A percentile compares a stretch with the other conserved stretches of the same genome.
These are phyloP conservation scores for Sechiopsis laciniata DNA, from an alignment of 306 rosid genomes.

Conservation along the genomic window DNA sequence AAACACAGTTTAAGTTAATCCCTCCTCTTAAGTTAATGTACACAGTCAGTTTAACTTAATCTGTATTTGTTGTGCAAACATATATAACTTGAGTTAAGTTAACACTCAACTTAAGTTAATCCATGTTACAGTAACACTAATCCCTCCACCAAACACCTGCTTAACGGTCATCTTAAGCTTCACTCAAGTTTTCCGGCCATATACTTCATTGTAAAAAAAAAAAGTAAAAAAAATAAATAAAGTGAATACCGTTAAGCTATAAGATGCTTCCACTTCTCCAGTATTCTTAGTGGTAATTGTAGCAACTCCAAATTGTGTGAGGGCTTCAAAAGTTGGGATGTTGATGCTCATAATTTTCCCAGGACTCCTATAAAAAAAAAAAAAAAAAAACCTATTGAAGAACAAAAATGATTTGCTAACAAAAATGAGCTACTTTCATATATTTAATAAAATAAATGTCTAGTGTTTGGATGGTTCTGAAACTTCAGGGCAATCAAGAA, in stretches of 20 bases:
- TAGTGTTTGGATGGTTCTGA: neutral
- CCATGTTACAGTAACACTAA: too few species aligned
- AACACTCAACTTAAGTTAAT: too few species aligned
- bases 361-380: conserved; percentile 60
- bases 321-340: conserved; percentile 78
- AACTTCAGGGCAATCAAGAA: neutral
- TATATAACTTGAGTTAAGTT: too few species aligned
- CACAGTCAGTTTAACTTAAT: too few species aligned
- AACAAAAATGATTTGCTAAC: neutral
- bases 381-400: neutral
- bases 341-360: conserved; percentile 77
- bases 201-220: neutral
- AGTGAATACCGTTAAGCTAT: conserved; percentile 78
- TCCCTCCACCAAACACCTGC: too few species aligned
- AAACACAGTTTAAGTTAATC: too few species aligned
- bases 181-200: neutral
- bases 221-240: too few species aligned
- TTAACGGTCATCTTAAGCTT: neutral
- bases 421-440: neutral
- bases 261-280: conserved; percentile 94
- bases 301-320: conserved; percentile 82
- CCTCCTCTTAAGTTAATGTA: too few species aligned
- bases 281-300: conserved; percentile 66
- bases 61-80: too few species aligned
- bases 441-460: neutral